Evolutionary conservation across 2,329 filamentous ascomycete genomes (phyloP), one percentile per base, ranked within the genome.

Genomic region (Stachybotrys chartarum): DNA sequence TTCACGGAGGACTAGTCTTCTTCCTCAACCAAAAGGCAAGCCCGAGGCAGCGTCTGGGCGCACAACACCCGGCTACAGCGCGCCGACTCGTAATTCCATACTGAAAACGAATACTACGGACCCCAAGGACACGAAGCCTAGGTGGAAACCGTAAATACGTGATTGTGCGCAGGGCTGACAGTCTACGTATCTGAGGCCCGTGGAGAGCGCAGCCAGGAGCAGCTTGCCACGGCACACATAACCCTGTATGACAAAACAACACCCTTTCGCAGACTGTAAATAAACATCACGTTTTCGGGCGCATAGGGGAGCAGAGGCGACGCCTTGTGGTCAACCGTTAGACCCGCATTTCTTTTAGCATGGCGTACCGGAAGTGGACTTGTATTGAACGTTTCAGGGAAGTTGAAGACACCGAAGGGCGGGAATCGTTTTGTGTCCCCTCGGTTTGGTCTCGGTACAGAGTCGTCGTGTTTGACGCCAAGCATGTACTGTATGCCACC

Each of bases 1-100:
- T 18, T 74, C 70, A 55, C 72, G 82, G 57, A 77, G 83, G 32
- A 73, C 69, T 5, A 84, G 82, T 61, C 63, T 85, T 56, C 69
- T 86, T 24, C 81, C 83, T 17, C 72, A 78, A 55, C 73, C 77
- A 0, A 75, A 66, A 30, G 61, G 64, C 4, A 69, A 61, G 47
- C 61, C 64, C 18, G 65, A 68, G 7, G 66, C 66, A 30, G 63
- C 71, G 17, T 71, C 70, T 14, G 80, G 80, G 6, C 72, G 78
- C 17, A 71, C 74, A 45, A 81, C 75, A 53, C 79, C 80, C 5
- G 75, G 78, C 54, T 71, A 77, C 30, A 51, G 76, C 1, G 71
- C 76, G 0, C 73, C 75, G 5, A 75, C 78, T 6, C 71, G 76
- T n/a, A 68, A 64, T 39, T 73, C 73, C 12, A 76, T 78, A 69